Conservation (phyloP, 441 rosid genomes). For the Cnidoscolus chayamansa region DNA sequence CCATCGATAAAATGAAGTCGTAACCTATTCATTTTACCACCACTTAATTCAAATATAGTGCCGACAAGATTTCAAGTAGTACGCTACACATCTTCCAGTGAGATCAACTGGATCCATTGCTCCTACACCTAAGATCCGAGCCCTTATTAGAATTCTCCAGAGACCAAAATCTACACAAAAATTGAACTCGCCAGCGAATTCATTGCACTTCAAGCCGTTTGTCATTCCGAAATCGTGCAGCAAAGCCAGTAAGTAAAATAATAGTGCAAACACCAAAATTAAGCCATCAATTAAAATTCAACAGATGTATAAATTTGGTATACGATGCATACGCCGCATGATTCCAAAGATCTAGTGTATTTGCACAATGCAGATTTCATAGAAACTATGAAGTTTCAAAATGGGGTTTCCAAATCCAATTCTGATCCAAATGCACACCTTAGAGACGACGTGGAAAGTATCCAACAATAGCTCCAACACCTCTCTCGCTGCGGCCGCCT, state of each 20-base stretch:
- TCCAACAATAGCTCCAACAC: slow-evolving; percentile 76
- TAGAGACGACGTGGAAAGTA: slow-evolving; percentile 89
- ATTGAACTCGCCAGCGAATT: background rate
- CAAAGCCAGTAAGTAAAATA: background rate
- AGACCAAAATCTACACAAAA: background rate
- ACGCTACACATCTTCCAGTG: background rate
- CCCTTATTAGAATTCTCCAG: background rate
- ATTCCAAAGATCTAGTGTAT: slow-evolving; percentile 4
- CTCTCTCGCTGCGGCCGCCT: slow-evolving; percentile 86
- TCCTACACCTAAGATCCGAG: background rate
- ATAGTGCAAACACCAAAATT: background rate
- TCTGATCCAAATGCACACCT: slow-evolving; percentile 41
- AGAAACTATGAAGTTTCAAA: background rate
- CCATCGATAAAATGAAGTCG: background rate
- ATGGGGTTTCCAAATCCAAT: background rate
- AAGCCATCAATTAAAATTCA: background rate
- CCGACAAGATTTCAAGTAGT: background rate
- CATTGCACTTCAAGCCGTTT: background rate
- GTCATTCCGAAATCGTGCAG: background rate
- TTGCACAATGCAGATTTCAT: background rate
- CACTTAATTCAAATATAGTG: background rate
- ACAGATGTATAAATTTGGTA: background rate
- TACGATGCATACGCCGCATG: background rate
- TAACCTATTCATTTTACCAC: background rate
- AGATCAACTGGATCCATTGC: background rate